Percentiles rank a stretch among this genome's conserved stretches.
phyloP scores from a whole-genome alignment of 2,329 filamentous ascomycete genomes.

The Chrysoporthe deuterocubensis region DNA sequence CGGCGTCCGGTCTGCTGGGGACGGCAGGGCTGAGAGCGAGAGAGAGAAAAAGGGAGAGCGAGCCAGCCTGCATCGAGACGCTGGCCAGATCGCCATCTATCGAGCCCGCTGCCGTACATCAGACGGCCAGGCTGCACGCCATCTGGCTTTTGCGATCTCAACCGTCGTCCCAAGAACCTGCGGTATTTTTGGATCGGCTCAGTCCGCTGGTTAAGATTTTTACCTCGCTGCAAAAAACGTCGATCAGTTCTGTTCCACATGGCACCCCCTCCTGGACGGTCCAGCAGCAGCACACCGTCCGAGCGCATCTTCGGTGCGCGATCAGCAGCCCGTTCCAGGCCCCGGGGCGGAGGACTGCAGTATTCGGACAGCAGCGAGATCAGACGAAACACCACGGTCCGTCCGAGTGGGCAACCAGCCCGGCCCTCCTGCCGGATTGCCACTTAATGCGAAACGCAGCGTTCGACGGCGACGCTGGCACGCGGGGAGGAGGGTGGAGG shows the following conservation, averaged over 20 bases:
- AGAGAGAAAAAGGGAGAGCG: neutral
- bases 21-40: neutral
- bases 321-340: neutral
- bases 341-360: too few relatives aligned
- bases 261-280: too few relatives aligned
- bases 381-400: slow-evolving; percentile 4
- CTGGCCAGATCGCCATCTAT: too few relatives aligned
- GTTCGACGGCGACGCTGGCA: neutral
- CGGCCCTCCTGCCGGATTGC: neutral
- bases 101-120: too few relatives aligned
- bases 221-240: neutral
- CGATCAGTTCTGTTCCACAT: neutral
- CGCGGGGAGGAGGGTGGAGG: neutral
- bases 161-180: neutral
- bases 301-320: neutral
- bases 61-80: neutral
- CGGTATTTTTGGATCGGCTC: neutral
- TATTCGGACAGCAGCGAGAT: neutral
- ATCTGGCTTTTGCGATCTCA: neutral
- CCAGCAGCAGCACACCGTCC: neutral
- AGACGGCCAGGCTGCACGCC: too few relatives aligned
- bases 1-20: neutral
- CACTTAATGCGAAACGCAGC: neutral
- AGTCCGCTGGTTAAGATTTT: neutral
- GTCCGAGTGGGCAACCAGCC: neutral